Conservation (phyloP, 2,329 filamentous ascomycete species). For the Hysterium pulicare region DNA sequence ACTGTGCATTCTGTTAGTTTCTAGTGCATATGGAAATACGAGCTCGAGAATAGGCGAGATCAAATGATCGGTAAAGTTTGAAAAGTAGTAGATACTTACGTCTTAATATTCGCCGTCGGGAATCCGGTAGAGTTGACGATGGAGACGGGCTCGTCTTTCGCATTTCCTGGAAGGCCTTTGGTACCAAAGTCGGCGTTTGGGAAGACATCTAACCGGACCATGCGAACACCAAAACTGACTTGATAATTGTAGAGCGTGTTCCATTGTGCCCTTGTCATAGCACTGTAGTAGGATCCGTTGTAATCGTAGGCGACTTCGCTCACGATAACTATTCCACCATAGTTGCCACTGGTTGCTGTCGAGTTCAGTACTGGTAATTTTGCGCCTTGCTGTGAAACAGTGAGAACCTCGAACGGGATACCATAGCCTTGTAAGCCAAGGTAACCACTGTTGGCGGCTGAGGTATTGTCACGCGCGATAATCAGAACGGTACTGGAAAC, state of each 20-base stretch:
- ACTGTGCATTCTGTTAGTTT: slow-evolving; percentile 11
- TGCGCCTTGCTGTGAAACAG: slow-evolving; percentile 53
- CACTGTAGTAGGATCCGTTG: slow-evolving; percentile 48
- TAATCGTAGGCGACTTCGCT: slow-evolving; percentile 56
- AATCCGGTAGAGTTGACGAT: slow-evolving; percentile 56
- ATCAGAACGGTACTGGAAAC: slow-evolving; percentile 51
- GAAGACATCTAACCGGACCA: slow-evolving; percentile 59
- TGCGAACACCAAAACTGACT: slow-evolving; percentile 54
- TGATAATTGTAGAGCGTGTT: slow-evolving; percentile 57
- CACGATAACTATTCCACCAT: slow-evolving; percentile 56
- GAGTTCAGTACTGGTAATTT: slow-evolving; percentile 53
- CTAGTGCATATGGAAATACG: too few relatives aligned
- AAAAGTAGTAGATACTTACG: slow-evolving; percentile 18
- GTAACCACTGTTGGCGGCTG: slow-evolving; percentile 50
- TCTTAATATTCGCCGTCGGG: slow-evolving; percentile 53
- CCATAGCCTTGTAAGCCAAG: slow-evolving; percentile 59
- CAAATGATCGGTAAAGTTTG: too few relatives aligned
- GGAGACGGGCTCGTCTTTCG: slow-evolving; percentile 40
- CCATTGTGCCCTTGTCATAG: slow-evolving; percentile 57
- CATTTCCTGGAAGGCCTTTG: slow-evolving; percentile 31
- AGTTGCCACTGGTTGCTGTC: slow-evolving; percentile 51
- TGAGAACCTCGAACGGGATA: slow-evolving; percentile 55
- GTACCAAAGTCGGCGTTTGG: slow-evolving; percentile 51
- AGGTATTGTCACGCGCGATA: slow-evolving; percentile 51
- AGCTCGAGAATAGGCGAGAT: too few relatives aligned